Evolutionary conservation across 2,329 filamentous ascomycete species (phyloP).

Genomic region (Pseudopyricularia javanii): DNA sequence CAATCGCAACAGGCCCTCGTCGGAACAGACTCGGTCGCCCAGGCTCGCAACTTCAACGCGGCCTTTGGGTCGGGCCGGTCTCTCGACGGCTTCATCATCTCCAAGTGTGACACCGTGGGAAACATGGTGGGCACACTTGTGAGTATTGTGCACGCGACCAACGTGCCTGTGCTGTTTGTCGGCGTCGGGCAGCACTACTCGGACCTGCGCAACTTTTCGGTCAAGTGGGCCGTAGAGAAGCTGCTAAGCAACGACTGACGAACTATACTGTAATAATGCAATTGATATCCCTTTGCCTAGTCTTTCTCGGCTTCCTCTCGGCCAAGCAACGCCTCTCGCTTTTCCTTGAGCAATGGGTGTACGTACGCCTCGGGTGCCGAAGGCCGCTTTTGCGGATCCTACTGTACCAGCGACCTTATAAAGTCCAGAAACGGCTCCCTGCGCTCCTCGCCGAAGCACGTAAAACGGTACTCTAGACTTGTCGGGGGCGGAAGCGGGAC

Average conservation of each 20-base stretch:
- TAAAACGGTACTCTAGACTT: not conserved
- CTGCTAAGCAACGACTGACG: constrained; percentile 37
- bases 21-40: constrained; percentile 87
- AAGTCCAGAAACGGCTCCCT: not conserved
- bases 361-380: not conserved
- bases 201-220: constrained; percentile 56
- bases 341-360: not conserved
- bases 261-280: not conserved
- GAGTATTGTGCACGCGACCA: constrained; percentile 93
- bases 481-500: not conserved
- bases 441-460: not conserved
- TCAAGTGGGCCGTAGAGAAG: constrained; percentile 58
- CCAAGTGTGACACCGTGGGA: constrained; percentile 97
- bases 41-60: constrained; percentile 91
- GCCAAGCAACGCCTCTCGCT: not conserved
- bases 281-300: not conserved
- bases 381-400: not conserved
- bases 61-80: constrained; percentile 72
- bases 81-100: constrained; percentile 95
- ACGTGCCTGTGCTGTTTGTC: constrained; percentile 89
- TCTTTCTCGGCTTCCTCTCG: not conserved
- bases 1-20: constrained; percentile 55
- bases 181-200: constrained; percentile 61
- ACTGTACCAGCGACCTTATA: not conserved
- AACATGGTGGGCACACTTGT: constrained; percentile 96